Evolutionary conservation across 257 asterid species (phyloP).

Genomic region (Plectranthus barbatus): DNA sequence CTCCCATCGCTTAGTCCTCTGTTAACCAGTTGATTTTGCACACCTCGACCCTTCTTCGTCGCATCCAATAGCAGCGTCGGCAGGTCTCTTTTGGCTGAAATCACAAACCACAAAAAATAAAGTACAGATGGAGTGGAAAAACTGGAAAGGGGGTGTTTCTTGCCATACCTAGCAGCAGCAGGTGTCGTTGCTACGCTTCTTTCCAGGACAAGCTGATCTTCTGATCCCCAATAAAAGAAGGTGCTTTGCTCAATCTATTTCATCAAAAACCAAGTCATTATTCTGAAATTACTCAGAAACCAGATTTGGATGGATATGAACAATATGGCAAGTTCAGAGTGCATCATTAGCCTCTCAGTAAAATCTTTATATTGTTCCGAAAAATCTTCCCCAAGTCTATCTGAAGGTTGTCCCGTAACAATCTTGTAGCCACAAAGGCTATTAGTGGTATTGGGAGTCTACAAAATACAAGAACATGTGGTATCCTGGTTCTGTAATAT

Average conservation of each 20-base stretch:
- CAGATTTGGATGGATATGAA: background rate
- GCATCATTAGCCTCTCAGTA: slow-evolving; percentile 51
- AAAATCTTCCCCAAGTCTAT: slow-evolving; percentile 1
- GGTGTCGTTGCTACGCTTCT: slow-evolving; percentile 53
- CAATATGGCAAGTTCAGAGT: background rate
- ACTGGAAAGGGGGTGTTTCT: background rate
- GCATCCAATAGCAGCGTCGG: slow-evolving; percentile 37
- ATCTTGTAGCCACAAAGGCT: slow-evolving; percentile 50
- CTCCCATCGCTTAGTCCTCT: slow-evolving; percentile 45
- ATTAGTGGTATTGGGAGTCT: slow-evolving; percentile 89
- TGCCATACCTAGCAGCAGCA: slow-evolving; percentile 53
- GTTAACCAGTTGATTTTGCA: slow-evolving; percentile 60
- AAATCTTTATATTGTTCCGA: slow-evolving; percentile 76
- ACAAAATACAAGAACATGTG: slow-evolving; percentile 15
- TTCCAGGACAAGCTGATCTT: slow-evolving; percentile 85
- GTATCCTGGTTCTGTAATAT: background rate
- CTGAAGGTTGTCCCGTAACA: too few relatives aligned
- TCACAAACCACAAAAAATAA: background rate
- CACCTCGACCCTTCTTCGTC: slow-evolving; percentile 61
- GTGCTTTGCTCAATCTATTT: slow-evolving; percentile 59
- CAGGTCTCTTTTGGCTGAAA: slow-evolving; percentile 60
- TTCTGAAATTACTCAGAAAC: slow-evolving; percentile 14
- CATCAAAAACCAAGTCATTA: slow-evolving; percentile 29
- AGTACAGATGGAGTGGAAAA: background rate
- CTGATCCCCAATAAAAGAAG: slow-evolving; percentile 76